Evolutionary conservation across 441 rosid species (phyloP).

Genomic region (Populus hybrid): DNA sequence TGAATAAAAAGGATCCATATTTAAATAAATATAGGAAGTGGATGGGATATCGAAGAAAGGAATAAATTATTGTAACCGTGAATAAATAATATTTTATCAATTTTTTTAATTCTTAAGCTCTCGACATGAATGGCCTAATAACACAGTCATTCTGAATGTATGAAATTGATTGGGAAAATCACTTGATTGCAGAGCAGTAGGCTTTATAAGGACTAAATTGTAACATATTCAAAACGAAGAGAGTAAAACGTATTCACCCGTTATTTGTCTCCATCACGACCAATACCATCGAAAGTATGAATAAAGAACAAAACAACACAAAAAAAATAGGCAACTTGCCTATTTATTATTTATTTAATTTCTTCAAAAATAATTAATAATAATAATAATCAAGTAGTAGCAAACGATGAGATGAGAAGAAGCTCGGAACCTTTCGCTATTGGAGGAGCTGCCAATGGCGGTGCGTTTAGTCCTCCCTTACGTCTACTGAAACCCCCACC

Average conservation of each 20-base stretch:
- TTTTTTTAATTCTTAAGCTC: background rate
- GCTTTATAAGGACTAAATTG: background rate
- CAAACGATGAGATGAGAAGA: conserved; percentile 31
- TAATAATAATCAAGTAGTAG: conserved; percentile 1
- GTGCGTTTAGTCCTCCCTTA: conserved; percentile 30
- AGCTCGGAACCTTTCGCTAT: conserved; percentile 32
- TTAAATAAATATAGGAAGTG: no score
- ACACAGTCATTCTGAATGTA: background rate
- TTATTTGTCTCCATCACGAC: conserved; percentile 5
- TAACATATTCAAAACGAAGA: background rate
- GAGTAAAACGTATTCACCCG: background rate
- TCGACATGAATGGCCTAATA: no score
- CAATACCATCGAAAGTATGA: conserved; percentile 9
- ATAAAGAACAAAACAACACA: background rate
- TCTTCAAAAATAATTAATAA: background rate
- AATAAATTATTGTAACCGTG: no score
- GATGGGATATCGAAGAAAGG: background rate
- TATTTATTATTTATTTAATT: background rate
- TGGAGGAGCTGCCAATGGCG: conserved; percentile 29
- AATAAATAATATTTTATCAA: no score
- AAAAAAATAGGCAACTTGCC: background rate
- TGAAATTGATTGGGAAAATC: background rate
- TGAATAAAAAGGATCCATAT: background rate
- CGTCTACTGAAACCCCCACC: conserved; percentile 18
- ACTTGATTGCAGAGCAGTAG: background rate